These are phyloP conservation scores for Talaromyces sp. DNA, from an alignment of 2,329 filamentous ascomycete genomes.

Conservation along the genomic window DNA sequence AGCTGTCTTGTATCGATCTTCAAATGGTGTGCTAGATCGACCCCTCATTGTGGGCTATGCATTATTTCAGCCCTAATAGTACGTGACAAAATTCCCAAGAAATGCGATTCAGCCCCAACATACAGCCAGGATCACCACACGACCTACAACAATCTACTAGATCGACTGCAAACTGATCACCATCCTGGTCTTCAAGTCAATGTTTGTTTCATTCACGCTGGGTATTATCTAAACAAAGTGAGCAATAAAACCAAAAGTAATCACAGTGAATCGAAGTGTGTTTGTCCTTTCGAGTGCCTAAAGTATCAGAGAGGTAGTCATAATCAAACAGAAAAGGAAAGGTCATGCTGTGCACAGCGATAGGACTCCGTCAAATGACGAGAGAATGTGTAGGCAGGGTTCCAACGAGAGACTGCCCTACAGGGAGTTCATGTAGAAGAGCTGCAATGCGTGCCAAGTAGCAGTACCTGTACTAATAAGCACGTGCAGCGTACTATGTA, in stretches of 20 bases:
- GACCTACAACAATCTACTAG: too few relatives aligned
- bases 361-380: conserved; percentile 14
- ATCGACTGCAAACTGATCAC: too few relatives aligned
- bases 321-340: conserved; percentile 14
- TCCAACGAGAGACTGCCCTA: neutral
- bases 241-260: conserved; percentile 10
- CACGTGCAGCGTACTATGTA: conserved; percentile 9
- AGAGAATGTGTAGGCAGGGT: neutral
- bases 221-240: conserved; percentile 16
- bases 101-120: too few relatives aligned
- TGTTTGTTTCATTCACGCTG: conserved; percentile 11
- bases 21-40: too few relatives aligned
- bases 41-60: too few relatives aligned
- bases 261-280: conserved; percentile 10
- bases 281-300: conserved; percentile 3
- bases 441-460: neutral
- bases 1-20: too few relatives aligned
- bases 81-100: too few relatives aligned
- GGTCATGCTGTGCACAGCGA: conserved; percentile 20
- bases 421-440: neutral
- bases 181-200: neutral
- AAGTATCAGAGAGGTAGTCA: conserved; percentile 7
- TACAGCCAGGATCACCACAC: too few relatives aligned
- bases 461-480: conserved; percentile 3
- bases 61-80: too few relatives aligned